phyloP scores from a whole-genome alignment of 164 flowering plant species.

The Brasenia schreberi region DNA sequence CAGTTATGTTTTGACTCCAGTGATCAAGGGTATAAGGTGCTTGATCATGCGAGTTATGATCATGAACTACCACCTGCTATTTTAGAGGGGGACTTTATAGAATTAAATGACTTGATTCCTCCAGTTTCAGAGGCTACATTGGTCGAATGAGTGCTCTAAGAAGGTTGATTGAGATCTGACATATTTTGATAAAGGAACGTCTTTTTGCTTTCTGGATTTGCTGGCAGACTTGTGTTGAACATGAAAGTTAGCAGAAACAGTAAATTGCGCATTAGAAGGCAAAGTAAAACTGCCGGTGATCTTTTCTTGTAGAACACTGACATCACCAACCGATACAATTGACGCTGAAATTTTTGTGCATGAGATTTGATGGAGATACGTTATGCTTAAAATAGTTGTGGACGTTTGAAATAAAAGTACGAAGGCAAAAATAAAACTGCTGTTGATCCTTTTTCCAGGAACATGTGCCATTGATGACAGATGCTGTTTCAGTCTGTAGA shows the following conservation, averaged over 20 bases:
- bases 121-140: not conserved
- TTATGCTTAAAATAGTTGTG: not conserved
- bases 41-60: not conserved
- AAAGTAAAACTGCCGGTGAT: not conserved
- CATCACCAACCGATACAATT: not conserved
- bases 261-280: too few relatives aligned
- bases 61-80: not conserved
- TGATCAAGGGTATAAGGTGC: not conserved
- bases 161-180: too few relatives aligned
- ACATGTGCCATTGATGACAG: not conserved
- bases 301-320: not conserved
- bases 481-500: not conserved
- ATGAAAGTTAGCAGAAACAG: too few relatives aligned
- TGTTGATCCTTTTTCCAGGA: not conserved
- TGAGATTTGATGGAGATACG: not conserved
- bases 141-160: too few relatives aligned
- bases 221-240: too few relatives aligned
- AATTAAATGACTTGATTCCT: not conserved
- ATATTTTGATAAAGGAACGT: too few relatives aligned
- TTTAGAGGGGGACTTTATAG: not conserved
- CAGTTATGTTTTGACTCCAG: not conserved
- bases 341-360: not conserved
- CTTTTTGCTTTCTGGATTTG: too few relatives aligned
- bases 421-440: not conserved
- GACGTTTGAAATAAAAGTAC: not conserved